Evolutionary conservation across 805 yeast genomes (phyloP).

Genomic region (Saccharomycopsis babjevae): DNA sequence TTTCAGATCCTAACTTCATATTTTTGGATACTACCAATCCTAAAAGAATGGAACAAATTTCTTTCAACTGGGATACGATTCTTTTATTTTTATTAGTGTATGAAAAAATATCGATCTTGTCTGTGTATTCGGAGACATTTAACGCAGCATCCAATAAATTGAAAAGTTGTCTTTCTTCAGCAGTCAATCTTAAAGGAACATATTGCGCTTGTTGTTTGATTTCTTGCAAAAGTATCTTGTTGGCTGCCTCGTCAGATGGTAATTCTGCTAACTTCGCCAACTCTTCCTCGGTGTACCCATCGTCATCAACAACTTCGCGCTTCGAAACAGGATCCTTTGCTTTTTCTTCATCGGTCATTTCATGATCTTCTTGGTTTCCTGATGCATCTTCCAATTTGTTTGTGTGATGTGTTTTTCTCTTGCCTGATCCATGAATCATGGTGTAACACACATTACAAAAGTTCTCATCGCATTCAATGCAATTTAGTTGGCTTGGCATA

Average conservation of each 20-base stretch:
- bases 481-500: slow-evolving; percentile 56
- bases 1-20: slow-evolving; percentile 55
- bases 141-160: slow-evolving; percentile 65
- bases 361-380: neutral
- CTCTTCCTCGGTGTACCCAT: slow-evolving; percentile 20
- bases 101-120: slow-evolving; percentile 60
- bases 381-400: slow-evolving; percentile 20
- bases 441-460: slow-evolving; percentile 64
- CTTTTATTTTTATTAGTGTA: slow-evolving; percentile 60
- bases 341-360: slow-evolving; percentile 18
- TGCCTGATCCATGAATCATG: slow-evolving; percentile 61
- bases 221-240: slow-evolving; percentile 25
- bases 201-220: slow-evolving; percentile 38
- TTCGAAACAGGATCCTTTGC: slow-evolving; percentile 14
- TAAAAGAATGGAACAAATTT: slow-evolving; percentile 68
- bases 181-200: slow-evolving; percentile 60
- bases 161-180: slow-evolving; percentile 59
- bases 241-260: slow-evolving; percentile 17
- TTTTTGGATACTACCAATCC: slow-evolving; percentile 73
- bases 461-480: slow-evolving; percentile 53
- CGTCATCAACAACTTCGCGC: slow-evolving; percentile 18
- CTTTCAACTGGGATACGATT: slow-evolving; percentile 61
- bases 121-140: slow-evolving; percentile 72
- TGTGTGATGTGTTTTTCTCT: slow-evolving; percentile 37
- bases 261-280: slow-evolving; percentile 1